Percentiles rank a stretch among this genome's conserved stretches.
Evolutionary conservation across 2,329 filamentous ascomycete genomes (phyloP).

Genomic region (Aspergillus pseudoviridinutans): DNA sequence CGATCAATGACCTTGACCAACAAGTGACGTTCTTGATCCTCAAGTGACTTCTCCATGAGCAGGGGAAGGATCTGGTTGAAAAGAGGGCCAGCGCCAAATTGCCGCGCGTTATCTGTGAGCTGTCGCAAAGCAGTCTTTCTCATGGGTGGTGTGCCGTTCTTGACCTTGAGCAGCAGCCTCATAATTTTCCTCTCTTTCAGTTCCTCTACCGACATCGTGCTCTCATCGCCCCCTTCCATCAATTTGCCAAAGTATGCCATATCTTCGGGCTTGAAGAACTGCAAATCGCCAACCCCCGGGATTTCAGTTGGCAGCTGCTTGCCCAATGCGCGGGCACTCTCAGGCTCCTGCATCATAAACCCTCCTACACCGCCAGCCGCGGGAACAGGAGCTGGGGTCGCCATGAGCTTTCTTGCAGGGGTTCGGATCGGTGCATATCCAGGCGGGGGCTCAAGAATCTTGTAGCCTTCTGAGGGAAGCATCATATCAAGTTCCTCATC

Average conservation of each 20-base stretch:
- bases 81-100: slow-evolving; percentile 87
- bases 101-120: slow-evolving; percentile 92
- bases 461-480: slow-evolving; percentile 88
- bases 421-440: slow-evolving; percentile 84
- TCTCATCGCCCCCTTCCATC: slow-evolving; percentile 90
- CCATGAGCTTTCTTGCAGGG: slow-evolving; percentile 69
- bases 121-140: slow-evolving; percentile 96
- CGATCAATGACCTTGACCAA: slow-evolving; percentile 99
- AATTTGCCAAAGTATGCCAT: slow-evolving; percentile 99
- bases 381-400: slow-evolving; percentile 63
- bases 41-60: slow-evolving; percentile 96
- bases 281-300: slow-evolving; percentile 88
- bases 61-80: slow-evolving; percentile 97
- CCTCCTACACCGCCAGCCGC: slow-evolving; percentile 63
- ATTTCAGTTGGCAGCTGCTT: slow-evolving; percentile 95
- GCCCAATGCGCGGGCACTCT: slow-evolving; percentile 74
- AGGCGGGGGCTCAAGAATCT: slow-evolving; percentile 82
- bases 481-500: slow-evolving; percentile 93
- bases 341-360: slow-evolving; percentile 97
- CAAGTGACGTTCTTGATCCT: slow-evolving; percentile 96
- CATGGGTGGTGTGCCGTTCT: slow-evolving; percentile 98
- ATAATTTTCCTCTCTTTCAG: slow-evolving; percentile 98
- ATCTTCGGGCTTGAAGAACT: slow-evolving; percentile 98
- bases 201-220: slow-evolving; percentile 85
- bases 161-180: slow-evolving; percentile 93